Base-by-base conservation (phyloP, 2,329 filamentous ascomycete genomes). In the Periconia digitata region DNA sequence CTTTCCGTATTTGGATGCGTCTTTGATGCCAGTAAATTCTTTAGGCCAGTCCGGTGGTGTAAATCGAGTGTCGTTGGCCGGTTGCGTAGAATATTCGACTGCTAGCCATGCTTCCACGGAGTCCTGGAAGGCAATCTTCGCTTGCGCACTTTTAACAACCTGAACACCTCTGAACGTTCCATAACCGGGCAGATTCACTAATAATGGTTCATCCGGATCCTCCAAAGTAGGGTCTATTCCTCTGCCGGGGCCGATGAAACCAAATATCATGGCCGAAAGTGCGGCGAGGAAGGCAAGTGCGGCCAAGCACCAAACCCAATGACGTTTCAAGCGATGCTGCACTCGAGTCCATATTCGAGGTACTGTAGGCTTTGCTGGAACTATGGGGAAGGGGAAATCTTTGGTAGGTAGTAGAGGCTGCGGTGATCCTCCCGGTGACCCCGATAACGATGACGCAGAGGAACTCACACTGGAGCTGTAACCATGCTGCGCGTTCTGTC, bases 101-200 rank as follows among this genome's bases (percentile, higher is more conserved):
- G 75, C 75, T 6, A 79, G 61, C 76, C 76, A 79, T 0, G 76
- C 76, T 51, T 79, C 74, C 1, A 79, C 71, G 0, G 68, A 49
- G 2, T 52, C 52, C 8, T 67, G 60, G 2, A 76, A 62, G 0
- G 52, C 50, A 20, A 59, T 53, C 17, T 67, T 71, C 35, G 55
- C 51, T 38, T 59, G 67, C 16, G 72, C 38, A 10, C 69, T 73
- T 35, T 59, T 59, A 16, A 72, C 61, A 34, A 76, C 46, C 16
- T 66, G 60, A 4, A 66, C 73, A 6, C 74, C 74, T 13, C 63
- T 55, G 51, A 77, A 76, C 1, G 53, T 63, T 37, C 74, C 74
- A 52, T 76, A 76, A 3, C 62, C 71, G 16, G 72, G 65, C 7
- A 77, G 62, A 3, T 40, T 60, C 20, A 68, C 58, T 17, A 67